Evolutionary conservation across 2,329 filamentous ascomycete genomes (phyloP), one percentile per base, ranked within the genome.

Genomic region (Dactylella cylindrospora): DNA sequence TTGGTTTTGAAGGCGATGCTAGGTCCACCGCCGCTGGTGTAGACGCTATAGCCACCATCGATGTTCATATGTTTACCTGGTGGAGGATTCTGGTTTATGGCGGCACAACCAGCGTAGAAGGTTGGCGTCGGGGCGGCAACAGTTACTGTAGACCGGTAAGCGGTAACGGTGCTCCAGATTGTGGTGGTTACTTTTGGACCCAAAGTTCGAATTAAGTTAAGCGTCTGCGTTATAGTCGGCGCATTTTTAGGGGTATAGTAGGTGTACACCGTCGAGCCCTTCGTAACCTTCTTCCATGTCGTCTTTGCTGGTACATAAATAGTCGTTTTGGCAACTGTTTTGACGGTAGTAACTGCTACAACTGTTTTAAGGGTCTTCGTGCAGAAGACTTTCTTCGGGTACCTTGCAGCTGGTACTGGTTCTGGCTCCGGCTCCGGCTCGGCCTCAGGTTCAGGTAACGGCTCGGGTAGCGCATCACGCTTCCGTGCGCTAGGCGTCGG

Each of bases 321-420:
- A 22, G 7, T 23, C 13, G 13, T 26, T 23, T 44, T 44, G 10
- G 49, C 44, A 5, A 20, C 25, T 23, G 39, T 53, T 13, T 44
- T 43, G n/a, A 38, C 38, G 38, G 1, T 35, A 7, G 28, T 44
- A 26, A 13, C 19, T 19, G 6, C 29, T 44, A 8, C 36, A 38
- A 7, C 38, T 43, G 39, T 53, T 10, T 39, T 22, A 19, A 35
- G 15, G n/a, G 38, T 53, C 31, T 36, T 53, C 13, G 49, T 53
- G 22, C 49, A 53, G n/a, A 13, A n/a, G 12, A 53, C 38, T 3
- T 38, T 39, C 4, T 19, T 53, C 10, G 49, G 22, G 22, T 53
- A 53, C 8, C 29, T 36, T 10, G 12, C 46, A 33, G 5, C 9
- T 15, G 23, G 26, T 20, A n/a, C 36, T 9, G 23, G 23, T n/a